Conservation (phyloP, 2,329 filamentous ascomycete species). For the Monosporascus sp. region DNA sequence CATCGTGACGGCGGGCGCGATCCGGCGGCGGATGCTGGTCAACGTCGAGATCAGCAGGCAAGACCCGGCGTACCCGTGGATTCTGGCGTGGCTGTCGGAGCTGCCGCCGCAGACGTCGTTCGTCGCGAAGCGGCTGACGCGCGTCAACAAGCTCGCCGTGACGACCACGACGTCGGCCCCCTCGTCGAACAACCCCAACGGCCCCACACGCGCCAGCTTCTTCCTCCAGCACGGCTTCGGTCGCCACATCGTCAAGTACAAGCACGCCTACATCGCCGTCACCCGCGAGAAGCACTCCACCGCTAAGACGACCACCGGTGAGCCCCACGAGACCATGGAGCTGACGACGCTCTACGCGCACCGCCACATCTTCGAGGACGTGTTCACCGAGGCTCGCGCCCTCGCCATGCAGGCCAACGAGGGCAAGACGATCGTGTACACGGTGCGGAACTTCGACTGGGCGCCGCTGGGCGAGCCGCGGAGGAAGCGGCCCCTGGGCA, state of each 20-base stretch:
- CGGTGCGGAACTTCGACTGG: conserved; percentile 81
- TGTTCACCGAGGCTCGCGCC: conserved; percentile 81
- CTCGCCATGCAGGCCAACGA: conserved; percentile 76
- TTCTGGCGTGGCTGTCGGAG: conserved; percentile 88
- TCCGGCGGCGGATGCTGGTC: conserved; percentile 82
- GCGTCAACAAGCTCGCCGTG: conserved; percentile 56
- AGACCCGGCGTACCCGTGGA: conserved; percentile 90
- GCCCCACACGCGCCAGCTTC: conserved; percentile 73
- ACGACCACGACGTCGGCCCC: conserved; percentile 46
- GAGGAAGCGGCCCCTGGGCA: conserved; percentile 79
- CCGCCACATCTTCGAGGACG: conserved; percentile 80
- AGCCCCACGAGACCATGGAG: conserved; percentile 90
- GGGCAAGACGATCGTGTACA: conserved; percentile 90
- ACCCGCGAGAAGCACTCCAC: conserved; percentile 81
- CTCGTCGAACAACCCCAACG: conserved; percentile 61
- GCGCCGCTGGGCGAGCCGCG: conserved; percentile 75
- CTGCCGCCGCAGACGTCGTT: conserved; percentile 63
- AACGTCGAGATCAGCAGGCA: conserved; percentile 94
- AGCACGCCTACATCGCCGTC: conserved; percentile 81
- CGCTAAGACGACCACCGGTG: conserved; percentile 73
- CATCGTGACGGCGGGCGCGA: conserved; percentile 64
- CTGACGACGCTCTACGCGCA: conserved; percentile 88
- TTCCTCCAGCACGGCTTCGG: conserved; percentile 88
- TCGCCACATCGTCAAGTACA: conserved; percentile 80
- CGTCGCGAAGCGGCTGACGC: conserved; percentile 52